Evolutionary conservation across 2,329 filamentous ascomycete genomes (phyloP).

Genomic region (Fusarium multiceps): DNA sequence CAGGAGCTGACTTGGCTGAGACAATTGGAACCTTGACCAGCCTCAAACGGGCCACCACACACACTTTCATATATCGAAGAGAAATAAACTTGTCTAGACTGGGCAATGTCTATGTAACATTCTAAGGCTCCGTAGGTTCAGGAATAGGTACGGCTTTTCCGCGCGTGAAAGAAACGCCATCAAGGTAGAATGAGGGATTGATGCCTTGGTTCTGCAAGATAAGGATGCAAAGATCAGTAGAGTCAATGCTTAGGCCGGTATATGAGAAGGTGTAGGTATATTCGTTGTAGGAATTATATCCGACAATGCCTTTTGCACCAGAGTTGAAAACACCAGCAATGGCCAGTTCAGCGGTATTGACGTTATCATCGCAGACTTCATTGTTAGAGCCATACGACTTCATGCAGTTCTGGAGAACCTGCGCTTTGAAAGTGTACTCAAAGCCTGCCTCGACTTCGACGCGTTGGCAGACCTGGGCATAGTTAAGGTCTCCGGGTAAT

Average conservation of each 20-base stretch:
- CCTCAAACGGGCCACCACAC: too few relatives aligned
- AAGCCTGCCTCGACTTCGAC: not conserved
- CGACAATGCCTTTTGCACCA: fast-evolving
- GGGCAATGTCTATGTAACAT: too few relatives aligned
- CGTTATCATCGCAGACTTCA: too few relatives aligned
- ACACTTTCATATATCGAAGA: too few relatives aligned
- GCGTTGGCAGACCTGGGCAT: not conserved
- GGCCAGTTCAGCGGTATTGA: not conserved
- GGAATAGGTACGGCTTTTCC: not conserved
- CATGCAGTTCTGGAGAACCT: not conserved
- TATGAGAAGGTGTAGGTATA: not conserved
- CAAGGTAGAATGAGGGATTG: not conserved
- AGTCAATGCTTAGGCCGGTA: not conserved
- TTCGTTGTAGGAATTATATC: fast-evolving
- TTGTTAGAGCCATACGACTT: not conserved
- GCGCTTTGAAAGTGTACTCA: not conserved
- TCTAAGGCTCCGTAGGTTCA: not conserved
- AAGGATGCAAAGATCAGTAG: not conserved
- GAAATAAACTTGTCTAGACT: too few relatives aligned
- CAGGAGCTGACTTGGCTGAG: too few relatives aligned
- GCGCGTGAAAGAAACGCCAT: not conserved
- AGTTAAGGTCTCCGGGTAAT: not conserved
- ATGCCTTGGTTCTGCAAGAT: not conserved
- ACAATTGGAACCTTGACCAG: too few relatives aligned
- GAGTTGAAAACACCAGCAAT: not conserved